Evolutionary conservation across 768 basidiomycete genomes (phyloP), one percentile per base, ranked within the genome.

Genomic region (Clathrus columnatus): DNA sequence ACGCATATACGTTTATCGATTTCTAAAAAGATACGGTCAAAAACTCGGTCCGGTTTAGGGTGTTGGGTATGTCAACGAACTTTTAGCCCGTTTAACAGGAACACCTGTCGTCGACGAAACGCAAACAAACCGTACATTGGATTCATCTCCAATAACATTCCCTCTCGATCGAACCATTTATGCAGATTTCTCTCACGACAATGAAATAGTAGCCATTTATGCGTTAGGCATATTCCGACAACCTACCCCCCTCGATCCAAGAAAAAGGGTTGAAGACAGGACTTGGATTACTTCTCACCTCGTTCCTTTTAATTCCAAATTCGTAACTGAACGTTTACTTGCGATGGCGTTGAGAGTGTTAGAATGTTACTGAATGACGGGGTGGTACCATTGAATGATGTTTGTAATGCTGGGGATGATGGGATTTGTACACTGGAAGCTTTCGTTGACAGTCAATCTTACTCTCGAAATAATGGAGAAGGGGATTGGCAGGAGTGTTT

Each of bases 11-110:
- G n/a, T 7, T 7, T 46, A 46, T 20, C n/a, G 3, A 18, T 8
- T 47, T 43, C 32, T 45, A 11, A 18, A 4, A 57, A 87, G 85
- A 18, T 78, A 87, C 57, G 88, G 89, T 3, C 80, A 82, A 58
- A 60, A 66, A 1, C 72, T 91, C 1, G 89, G 90, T 1, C 83
- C 73, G 5, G 81, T 90, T 6, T 87, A 89, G 64, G 89, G 90
- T 28, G 83, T 92, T 3, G 92, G 91, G 5, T 95, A 87, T 65
- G 74, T 88, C 63, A 92, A 91, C 65, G 91, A 94, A 69, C 78
- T 95, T n/a, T 66, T 94, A 20, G 87, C 89, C 0, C 81, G 93
- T 10, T 75, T 95, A 43, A 87, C 84, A 0, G 74, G 74, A 16
- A 67, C 65, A 16, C 78, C 81, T 1, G 85, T 89, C 26, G 65